Evolutionary conservation across 208 protist genomes (phyloP), one percentile per base, ranked within the genome.

Genomic region (Leishmania tarentolae): DNA sequence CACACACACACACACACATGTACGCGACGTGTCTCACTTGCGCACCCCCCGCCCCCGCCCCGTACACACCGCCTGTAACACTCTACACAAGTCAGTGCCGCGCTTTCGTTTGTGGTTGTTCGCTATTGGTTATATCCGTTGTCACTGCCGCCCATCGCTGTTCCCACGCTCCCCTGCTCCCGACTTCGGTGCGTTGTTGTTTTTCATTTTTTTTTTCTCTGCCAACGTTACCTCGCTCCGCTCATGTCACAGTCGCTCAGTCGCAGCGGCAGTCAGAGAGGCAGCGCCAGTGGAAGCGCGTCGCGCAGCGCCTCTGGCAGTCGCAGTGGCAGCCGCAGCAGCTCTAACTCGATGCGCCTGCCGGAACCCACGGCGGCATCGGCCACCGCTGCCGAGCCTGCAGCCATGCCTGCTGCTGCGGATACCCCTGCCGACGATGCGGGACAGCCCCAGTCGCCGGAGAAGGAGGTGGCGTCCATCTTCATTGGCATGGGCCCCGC

Each of bases 401-500:
- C 44, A 1, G 31, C 28, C 42, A 47, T 42, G 15, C 28, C 75
- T 21, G 24, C n/a, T 11, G 76, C 76, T 13, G 69, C 24, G 3
- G 66, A 75, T 2, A 46, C 35, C 65, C 31, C n/a, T 21, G 52
- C 7, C 21, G 40, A 19, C 31, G 57, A 44, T 31, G 31, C 71
- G 52, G 52, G 46, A 28, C 53, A 59, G 63, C 11, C 66, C 8
- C 52, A 57, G 61, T 68, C 8, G 40, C 61, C 61, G 31, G 53
- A 53, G 40, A 61, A 65, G 31, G 84, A 82, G 35, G 57, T 84
- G 80, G 63, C 83, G 1, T 95, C 92, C 4, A 79, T 95, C 68
- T 95, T 90, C 65, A 90, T 95, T 73, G 90, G 92, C 24, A 86
- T 95, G 47, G 92, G 92, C 21, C 90, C 89, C 1, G 83, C 79